Base-by-base conservation (phyloP, 2,329 filamentous ascomycete genomes). In the Fragosphaeria purpurea region DNA sequence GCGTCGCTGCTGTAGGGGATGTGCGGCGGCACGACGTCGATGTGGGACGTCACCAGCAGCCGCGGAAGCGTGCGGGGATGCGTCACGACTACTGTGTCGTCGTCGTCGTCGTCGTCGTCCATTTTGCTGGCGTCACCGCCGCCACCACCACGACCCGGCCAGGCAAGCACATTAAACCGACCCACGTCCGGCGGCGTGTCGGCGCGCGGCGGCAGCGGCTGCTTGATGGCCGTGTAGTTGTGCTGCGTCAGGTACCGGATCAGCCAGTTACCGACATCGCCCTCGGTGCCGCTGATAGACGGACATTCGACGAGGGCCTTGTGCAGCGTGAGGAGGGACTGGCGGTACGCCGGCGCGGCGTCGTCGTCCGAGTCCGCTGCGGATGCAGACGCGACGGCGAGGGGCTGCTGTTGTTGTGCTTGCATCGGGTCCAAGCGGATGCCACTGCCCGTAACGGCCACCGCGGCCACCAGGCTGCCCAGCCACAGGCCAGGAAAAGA, bases 111-210 rank as follows among this genome's bases (percentile, higher is more conserved):
- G 3, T n/a, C 13, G n/a, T 71, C 67, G 53, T 78, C 66, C 1
- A 68, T 70, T 22, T 22, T 22, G 22, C 22, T 22, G 22, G 8
- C 40, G 39, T 74, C 70, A 12, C 67, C 65, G 44, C 67, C 63
- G 31, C 67, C 68, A 2, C 67, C 68, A 2, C 11, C 13, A 12
- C 71, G 67, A 53, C 78, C 66, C 1, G 68, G 71, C 73, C 73
- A 88, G 2, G 89, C 89, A 41, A 90, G 71, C 46, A 95, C 73
- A 60, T 95, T 95, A 71, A 84, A 89, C 41, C 85, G 76, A 50
- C 37, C 53, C 40, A 32, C 58, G 51, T 59, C 12, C 51, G 52
- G 4, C 57, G 65, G 53, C 1, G 63, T 60, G 47, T 66, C 63
- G 5, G 62, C 56, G 32, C 38, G 47, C 35, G 39, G 5, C 46